Evolutionary conservation across 2,329 filamentous ascomycete species (phyloP), one percentile per base, ranked within the genome.

Genomic region (Pyricularia grisea): DNA sequence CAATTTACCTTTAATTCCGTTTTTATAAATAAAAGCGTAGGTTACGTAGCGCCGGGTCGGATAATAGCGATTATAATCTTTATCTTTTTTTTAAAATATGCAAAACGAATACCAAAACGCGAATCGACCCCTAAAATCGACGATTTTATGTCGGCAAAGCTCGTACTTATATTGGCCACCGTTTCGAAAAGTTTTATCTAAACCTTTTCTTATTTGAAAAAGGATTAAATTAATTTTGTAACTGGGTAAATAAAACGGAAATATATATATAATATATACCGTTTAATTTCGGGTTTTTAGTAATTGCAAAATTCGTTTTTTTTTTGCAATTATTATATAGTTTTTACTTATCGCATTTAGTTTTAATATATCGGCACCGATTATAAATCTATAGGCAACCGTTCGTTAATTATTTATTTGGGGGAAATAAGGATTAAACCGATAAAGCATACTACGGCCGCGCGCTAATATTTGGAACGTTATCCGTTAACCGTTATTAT

Each of bases 281-380:
- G 94, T 76, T 96, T 95, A 20, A 93, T 93, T 27, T 93, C 91
- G 6, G 95, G 91, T 75, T 97, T 94, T 72, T 94, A 89, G 78
- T 97, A 98, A 78, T 92, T 90, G 81, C 92, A 99, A 68, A 89
- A 85, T 36, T 93, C 85, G 72, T 87, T 89, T 77, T 96, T 30
- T 3, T 7, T 7, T 7, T 30, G 30, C 30, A 7, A 30, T 30
- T 7, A 4, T 7, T 3, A 7, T 7, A 30, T 30, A 4, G 30
- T 7, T 30, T 96, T 73, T 98, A 94, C 74, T 90, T 91, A 74
- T 97, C 93, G 77, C 93, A 97, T 79, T 96, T 97, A 17, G 93
- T 92, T 78, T 97, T 97, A 10, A n/a, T n/a, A n/a, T n/a, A n/a
- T n/a, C n/a, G n/a, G n/a, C n/a, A n/a, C n/a, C n/a, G n/a, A n/a